Base-by-base conservation (phyloP, 208 protist genomes). In the Acanthamoeba divionensis region DNA sequence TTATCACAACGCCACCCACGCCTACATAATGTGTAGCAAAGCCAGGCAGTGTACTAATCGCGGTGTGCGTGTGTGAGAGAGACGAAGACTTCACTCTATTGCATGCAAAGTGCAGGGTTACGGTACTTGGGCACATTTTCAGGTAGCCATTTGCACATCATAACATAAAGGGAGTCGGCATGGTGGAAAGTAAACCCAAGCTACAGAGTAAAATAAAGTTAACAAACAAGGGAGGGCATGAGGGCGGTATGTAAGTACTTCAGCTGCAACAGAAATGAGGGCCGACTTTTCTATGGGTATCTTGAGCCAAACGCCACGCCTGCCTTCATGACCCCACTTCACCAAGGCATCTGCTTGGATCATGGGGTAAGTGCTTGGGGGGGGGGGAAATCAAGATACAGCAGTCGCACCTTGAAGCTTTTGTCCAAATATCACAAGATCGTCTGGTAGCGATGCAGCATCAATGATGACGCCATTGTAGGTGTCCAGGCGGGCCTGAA, bases 221-320 rank as follows among this genome's bases (percentile, higher is more conserved):
- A 41, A 50, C 21, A 73, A 41, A 41, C n/a, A 18, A 33, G 71
- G 47, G 57, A 50, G 12, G 26, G 31, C 18, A 45, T 24, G 10
- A 41, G 47, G 31, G 47, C 13, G 66, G 0, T 8, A 33, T 57
- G n/a, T 6, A 9, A 65, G 10, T 65, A 63, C 75, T 55, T 87
- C 79, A 4, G 52, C 54, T 0, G 79, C 79, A 26, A 87, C 67
- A 60, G 54, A 69, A 60, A 87, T 67, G 29, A 87, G 79, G 79
- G 62, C 55, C 5, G 79, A 33, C 79, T 87, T 87, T 52, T 12
- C 36, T 8, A 45, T 65, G 48, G 79, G 79, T 15, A 87, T 62
- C 79, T 67, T 87, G 13, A 87, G 79, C 79, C 79, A 87, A 36
- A 87, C 79, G 10, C 79, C 79, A 52, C 79, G 79, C 57, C 52